Evolutionary conservation across 2,329 filamentous ascomycete genomes (phyloP), one percentile per base, ranked within the genome.

Genomic region (Coniella vitis): DNA sequence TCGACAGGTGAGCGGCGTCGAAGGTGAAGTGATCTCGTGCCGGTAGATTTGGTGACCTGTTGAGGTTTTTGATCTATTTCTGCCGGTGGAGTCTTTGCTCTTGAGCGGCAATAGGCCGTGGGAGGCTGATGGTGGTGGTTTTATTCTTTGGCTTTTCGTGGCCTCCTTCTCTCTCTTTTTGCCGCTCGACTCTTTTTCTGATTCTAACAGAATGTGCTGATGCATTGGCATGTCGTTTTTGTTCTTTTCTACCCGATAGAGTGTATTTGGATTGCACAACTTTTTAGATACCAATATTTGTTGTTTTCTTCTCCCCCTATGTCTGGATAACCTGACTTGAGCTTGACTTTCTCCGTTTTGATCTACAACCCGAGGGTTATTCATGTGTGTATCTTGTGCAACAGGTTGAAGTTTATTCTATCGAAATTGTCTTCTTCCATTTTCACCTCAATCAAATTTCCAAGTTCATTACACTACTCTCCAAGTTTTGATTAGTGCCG

Each of bases 261-360:
- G 25, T n/a, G 14, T 35, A 14, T 29, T 31, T 4, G 19, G 20
- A 12, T 36, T 40, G 29, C 5, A 25, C 36, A 20, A 4, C 8
- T 16, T 22, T 31, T 40, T 49, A 45, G 47, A 49, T 49, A 49
- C 47, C 47, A 49, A 49, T 44, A 35, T 38, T 44, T 14, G 38
- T 25, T 16, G 19, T 25, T 16, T 8, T 21, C 14, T 32, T 17
- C 12, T 22, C 16, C n/a, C n/a, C n/a, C n/a, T n/a, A n/a, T n/a
- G n/a, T n/a, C n/a, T n/a, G n/a, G n/a, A n/a, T n/a, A n/a, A n/a
- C n/a, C n/a, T n/a, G n/a, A n/a, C n/a, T n/a, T n/a, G n/a, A n/a
- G n/a, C 31, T 44, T 37, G 31, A 21, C 4, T n/a, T 21, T 21
- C 19, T n/a, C n/a, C n/a, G n/a, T n/a, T n/a, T n/a, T n/a, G n/a